Conservation (phyloP, 139 green algal genomes). For the Picochlorum sp. region DNA sequence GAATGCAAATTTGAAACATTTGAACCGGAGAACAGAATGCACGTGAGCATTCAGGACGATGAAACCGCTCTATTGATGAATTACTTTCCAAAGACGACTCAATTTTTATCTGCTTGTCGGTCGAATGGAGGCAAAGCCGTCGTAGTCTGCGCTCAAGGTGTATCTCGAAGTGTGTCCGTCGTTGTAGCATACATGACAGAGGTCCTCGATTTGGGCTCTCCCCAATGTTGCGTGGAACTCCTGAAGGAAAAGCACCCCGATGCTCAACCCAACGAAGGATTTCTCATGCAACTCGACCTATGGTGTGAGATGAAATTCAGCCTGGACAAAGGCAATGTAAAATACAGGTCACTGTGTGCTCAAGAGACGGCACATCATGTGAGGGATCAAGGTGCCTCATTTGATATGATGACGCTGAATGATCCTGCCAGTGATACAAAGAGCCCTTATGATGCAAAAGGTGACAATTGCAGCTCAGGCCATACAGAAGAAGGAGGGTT, state of each 20-base stretch:
- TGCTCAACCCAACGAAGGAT: conserved; percentile 55
- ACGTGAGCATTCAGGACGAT: conserved; percentile 13
- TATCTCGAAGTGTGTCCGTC: conserved; percentile 23
- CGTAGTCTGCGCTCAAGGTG: conserved; percentile 29
- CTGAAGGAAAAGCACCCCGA: conserved; percentile 13
- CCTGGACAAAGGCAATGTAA: conserved; percentile 40
- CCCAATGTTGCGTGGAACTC: conserved; percentile 7
- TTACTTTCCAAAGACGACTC: conserved; percentile 5
- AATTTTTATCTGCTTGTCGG: conserved; percentile 11
- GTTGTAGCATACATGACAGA: conserved; percentile 31
- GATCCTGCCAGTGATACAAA: background rate
- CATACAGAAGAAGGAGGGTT: too few species aligned
- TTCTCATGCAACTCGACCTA: conserved; percentile 55
- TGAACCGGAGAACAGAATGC: background rate
- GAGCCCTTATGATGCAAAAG: background rate
- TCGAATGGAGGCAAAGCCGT: conserved; percentile 10
- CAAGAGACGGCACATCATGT: conserved; percentile 29
- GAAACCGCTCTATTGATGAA: conserved; percentile 28
- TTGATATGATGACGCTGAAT: background rate
- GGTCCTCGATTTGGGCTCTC: background rate
- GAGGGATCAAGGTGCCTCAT: conserved; percentile 20
- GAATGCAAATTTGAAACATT: background rate
- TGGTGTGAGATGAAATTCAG: conserved; percentile 39
- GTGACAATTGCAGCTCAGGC: too few species aligned
- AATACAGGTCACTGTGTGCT: conserved; percentile 44